Evolutionary conservation across 2,329 filamentous ascomycete genomes (phyloP), one percentile per base, ranked within the genome.

Genomic region (Albophoma yamanashiensis): DNA sequence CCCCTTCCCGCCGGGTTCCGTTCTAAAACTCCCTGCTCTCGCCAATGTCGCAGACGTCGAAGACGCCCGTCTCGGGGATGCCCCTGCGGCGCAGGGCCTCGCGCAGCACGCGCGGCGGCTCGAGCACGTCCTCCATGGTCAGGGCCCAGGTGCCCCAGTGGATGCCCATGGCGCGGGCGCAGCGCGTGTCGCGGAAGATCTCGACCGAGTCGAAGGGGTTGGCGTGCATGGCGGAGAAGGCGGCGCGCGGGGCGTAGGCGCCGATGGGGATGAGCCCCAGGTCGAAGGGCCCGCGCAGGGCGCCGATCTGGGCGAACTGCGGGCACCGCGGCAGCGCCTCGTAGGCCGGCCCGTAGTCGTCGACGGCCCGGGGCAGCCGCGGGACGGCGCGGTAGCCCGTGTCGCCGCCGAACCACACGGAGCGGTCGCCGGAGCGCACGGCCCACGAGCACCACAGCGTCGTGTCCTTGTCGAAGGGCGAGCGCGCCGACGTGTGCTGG

Each of bases 121-220:
- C 92, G 60, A 92, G 72, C 1, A 96, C 88, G 61, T 92, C 89
- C 73, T 97, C 93, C 62, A 85, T 80, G 0, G 92, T 96, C 66
- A 96, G 74, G 0, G 90, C 87, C 91, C 92, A 97, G 0, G 89
- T 87, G 2, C 92, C 92, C 92, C 92, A 97, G 70, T 97, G 93
- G 66, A 97, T 96, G 1, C 85, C 92, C 76, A 97, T 80, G 27
- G 92, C 92, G 22, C 76, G 79, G 67, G 83, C 79, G 76, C 92
- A 97, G 65, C 82, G 82, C 0, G 91, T 95, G 67, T 97, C 92
- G 8, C 79, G 73, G 73, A 96, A 96, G 66, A 97, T 96, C 67
- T 94, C 91, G 43, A 96, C 92, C 0, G 88, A 84, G 70, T 97
- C 93, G 65, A 85, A 87, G 0, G 93, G 93, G 70, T 95, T 89